Conservation (phyloP, 139 green algal species). For the Spirogloea muscicola region DNA sequence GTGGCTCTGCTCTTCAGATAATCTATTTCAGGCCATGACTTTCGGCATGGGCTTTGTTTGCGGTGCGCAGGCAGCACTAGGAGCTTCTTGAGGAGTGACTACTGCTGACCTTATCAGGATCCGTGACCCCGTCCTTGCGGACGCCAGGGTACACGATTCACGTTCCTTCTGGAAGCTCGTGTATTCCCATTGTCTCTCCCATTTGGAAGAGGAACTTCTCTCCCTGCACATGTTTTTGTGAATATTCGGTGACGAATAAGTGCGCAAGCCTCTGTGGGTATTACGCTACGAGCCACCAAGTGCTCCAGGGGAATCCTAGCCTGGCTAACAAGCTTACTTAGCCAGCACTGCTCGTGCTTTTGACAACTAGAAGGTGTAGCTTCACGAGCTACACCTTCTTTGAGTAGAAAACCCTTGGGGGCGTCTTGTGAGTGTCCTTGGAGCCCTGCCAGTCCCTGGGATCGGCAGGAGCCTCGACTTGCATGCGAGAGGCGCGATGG, state of each 20-base stretch:
- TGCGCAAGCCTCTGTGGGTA: not conserved
- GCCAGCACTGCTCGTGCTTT: no score
- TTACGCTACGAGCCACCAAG: not conserved
- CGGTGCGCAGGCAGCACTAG: not conserved
- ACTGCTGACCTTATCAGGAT: not conserved
- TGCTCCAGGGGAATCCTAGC: not conserved
- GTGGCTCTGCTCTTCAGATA: not conserved
- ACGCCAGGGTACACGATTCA: conserved; percentile 44
- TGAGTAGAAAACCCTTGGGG: conserved; percentile 9
- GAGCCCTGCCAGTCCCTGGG: conserved; percentile 8
- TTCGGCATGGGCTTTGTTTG: not conserved
- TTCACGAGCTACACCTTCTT: no score
- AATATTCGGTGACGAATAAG: no score
- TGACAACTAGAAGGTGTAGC: no score
- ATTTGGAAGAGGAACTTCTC: conserved; percentile 50
- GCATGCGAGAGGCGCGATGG: no score
- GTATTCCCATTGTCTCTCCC: conserved; percentile 35
- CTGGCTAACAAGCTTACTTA: no score
- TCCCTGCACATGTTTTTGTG: conserved; percentile 18
- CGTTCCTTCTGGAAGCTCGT: conserved; percentile 46
- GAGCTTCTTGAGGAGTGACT: not conserved
- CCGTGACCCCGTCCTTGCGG: conserved; percentile 30
- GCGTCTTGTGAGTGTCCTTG: conserved; percentile 10
- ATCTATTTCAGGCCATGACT: not conserved
- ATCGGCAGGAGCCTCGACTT: no score